A percentile compares a stretch with the other conserved stretches of the same genome.
Conservation (phyloP, 108 stramenopile genomes). For the Conticribra guillardii region DNA sequence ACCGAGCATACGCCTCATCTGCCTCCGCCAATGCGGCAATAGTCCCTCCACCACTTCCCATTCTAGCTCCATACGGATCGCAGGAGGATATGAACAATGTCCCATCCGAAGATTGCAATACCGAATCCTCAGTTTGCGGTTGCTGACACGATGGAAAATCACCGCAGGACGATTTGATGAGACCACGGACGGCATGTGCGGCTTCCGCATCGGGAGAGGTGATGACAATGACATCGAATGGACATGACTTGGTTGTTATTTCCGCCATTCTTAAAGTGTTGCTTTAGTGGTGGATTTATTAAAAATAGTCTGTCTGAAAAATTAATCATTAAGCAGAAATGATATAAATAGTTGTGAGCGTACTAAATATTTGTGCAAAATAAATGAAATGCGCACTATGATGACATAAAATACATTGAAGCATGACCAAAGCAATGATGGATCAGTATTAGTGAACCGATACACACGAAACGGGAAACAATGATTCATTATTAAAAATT, state of each 20-base stretch:
- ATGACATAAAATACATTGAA: too few species aligned
- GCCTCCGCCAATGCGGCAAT: conserved; percentile 68
- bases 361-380: too few species aligned
- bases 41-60: conserved; percentile 83
- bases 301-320: not conserved
- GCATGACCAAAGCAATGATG: too few species aligned
- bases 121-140: not conserved
- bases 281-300: not conserved
- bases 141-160: conserved; percentile 11
- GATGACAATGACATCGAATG: conserved; percentile 62
- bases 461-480: too few species aligned
- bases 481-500: too few species aligned
- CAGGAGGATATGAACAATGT: conserved; percentile 58
- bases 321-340: not conserved
- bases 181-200: conserved; percentile 41
- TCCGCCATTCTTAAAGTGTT: not conserved
- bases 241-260: conserved; percentile 9
- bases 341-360: not conserved
- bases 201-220: conserved; percentile 59
- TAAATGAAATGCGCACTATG: too few species aligned
- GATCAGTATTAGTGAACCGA: too few species aligned
- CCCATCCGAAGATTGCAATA: conserved; percentile 9
- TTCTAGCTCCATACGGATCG: conserved; percentile 71
- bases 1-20: conserved; percentile 7
- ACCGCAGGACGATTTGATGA: conserved; percentile 35